Base-by-base conservation (phyloP, 2,329 filamentous ascomycete species). In the Cordyceps fumosorosea region DNA sequence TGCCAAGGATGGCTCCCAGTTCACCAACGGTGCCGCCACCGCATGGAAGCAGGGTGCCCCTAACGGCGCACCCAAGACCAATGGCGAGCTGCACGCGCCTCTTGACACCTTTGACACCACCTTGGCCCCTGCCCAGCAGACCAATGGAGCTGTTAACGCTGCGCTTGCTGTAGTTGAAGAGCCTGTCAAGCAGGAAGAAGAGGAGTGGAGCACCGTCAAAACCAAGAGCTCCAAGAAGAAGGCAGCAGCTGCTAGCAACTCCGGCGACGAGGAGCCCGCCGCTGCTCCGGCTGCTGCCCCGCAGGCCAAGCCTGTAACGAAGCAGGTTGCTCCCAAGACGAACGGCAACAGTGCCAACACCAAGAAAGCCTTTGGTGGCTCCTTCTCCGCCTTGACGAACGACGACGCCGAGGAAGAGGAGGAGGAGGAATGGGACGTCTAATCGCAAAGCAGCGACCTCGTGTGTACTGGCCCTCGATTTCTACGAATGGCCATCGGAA, bases 1-100 rank as follows among this genome's bases (percentile, higher is more conserved):
- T 51, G 89, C 91, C 61, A 91, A 91, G 80, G 93, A 95, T 68
- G 92, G 93, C 50, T 86, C 84, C 18, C 74, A 79, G 63, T 87
- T 83, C 71, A 77, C 79, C 56, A 78, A 80, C 60, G 72, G 69
- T 48, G 70, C 68, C 65, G 75, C 77, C 60, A 79, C 78, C 37
- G 75, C 74, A 51, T 81, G 79, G 78, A 76, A 74, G 61, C 72
- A 75, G 65, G 73, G 73, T 62, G 67, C 74, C 37, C 69, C 72
- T 45, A 68, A 73, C 64, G 71, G 69, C 57, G 65, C 70, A 58
- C 68, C 73, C 63, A 74, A 75, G 42, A 61, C 59, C 3, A 76
- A 76, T 62, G 73, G 73, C 56, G 56, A 58, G 2, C 69, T 75
- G 63, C 64, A 73, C 64, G 77, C 84, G 65, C 80, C 84, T 4